Percentiles rank a stretch among this genome's conserved stretches.
These are phyloP conservation scores for Podosphaera leucotricha DNA, from an alignment of 2,329 filamentous ascomycete species.

Conservation along the genomic window DNA sequence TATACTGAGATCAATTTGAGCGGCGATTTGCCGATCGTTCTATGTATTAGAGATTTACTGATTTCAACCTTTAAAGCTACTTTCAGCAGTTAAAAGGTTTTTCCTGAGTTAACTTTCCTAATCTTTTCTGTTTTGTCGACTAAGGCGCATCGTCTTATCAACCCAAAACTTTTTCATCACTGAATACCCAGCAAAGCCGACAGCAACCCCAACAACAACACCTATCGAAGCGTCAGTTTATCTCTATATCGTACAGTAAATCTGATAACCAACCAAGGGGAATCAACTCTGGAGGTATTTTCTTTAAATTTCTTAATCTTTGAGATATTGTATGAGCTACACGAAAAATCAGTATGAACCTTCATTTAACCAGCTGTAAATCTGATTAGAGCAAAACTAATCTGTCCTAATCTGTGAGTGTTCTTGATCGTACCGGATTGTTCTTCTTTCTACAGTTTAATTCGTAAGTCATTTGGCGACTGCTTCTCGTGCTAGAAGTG, in stretches of 20 bases:
- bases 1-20: too few species aligned
- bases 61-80: too few species aligned
- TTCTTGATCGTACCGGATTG: constrained; percentile 33
- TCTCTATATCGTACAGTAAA: too few species aligned
- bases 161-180: constrained; percentile 56
- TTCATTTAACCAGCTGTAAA: background rate
- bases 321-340: constrained; percentile 92
- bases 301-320: constrained; percentile 70
- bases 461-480: too few species aligned
- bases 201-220: constrained; percentile 66
- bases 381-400: background rate
- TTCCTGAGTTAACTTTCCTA: too few species aligned
- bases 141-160: constrained; percentile 82
- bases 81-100: too few species aligned
- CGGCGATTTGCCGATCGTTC: too few species aligned
- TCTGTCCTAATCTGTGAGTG: too few species aligned
- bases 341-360: constrained; percentile 5
- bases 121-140: constrained; percentile 31
- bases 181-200: constrained; percentile 65
- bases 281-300: constrained; percentile 79
- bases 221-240: constrained; percentile 19
- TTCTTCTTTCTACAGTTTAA: constrained; percentile 32
- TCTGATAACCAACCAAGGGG: constrained; percentile 54
- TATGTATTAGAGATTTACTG: too few species aligned
- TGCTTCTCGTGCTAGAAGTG: background rate